Evolutionary conservation across 306 rosid genomes (phyloP).

Genomic region (Cucumis sativus): DNA sequence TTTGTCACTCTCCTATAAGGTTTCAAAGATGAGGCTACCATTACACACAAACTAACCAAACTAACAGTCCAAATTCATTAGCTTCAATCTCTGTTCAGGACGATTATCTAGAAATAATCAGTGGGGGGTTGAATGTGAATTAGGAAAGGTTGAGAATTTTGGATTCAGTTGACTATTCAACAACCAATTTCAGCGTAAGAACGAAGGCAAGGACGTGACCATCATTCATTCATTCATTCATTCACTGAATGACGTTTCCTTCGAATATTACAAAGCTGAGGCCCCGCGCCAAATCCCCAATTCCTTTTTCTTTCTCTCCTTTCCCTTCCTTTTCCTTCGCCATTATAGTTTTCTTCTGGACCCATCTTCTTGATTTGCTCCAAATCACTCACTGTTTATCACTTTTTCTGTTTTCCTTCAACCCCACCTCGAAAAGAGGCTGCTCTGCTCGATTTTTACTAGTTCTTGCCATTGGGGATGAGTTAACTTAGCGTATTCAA

Average conservation of each 20-base stretch:
- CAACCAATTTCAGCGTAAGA: not conserved
- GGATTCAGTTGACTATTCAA: not conserved
- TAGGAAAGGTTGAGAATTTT: not conserved
- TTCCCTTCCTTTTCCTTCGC: not conserved
- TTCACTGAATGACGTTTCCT: not conserved
- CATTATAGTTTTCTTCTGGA: not conserved
- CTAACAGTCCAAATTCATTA: not conserved
- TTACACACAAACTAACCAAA: not conserved
- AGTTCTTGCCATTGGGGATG: not conserved
- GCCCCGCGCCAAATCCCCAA: not conserved
- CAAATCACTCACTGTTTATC: not conserved
- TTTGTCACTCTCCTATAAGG: not conserved
- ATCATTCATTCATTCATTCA: not conserved
- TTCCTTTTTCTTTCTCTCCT: not conserved
- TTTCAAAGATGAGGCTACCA: not conserved
- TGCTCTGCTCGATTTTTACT: not conserved
- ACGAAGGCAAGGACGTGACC: not conserved
- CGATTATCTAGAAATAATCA: not conserved
- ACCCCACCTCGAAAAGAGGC: not conserved
- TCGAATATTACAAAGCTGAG: not conserved
- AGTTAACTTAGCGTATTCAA: not conserved
- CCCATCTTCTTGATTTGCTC: conserved; percentile 2
- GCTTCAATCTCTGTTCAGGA: not conserved
- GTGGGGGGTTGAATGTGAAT: not conserved
- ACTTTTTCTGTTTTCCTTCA: not conserved